These are phyloP conservation scores for Fusarium redolens DNA, from an alignment of 2,329 filamentous ascomycete species.

Conservation along the genomic window DNA sequence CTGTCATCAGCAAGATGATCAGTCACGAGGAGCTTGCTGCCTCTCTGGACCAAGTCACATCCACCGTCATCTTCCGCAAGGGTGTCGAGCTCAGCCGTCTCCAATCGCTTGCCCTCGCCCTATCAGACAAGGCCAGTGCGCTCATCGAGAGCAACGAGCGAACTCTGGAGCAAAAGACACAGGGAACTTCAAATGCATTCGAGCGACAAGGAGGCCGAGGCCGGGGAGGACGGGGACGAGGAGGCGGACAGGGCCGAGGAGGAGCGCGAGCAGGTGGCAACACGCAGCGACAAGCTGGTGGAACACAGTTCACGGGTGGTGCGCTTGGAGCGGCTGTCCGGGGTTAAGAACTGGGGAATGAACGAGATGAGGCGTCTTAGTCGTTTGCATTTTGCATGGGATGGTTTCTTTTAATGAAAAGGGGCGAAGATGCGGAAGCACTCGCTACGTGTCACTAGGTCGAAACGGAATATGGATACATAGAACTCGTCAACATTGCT, in stretches of 20 bases:
- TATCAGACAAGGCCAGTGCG: slow-evolving; percentile 95
- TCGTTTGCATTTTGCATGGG: slow-evolving; percentile 51
- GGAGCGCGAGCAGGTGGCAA: slow-evolving; percentile 69
- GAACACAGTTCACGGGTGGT: slow-evolving; percentile 85
- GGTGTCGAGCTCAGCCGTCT: slow-evolving; percentile 96
- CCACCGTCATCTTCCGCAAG: slow-evolving; percentile 98
- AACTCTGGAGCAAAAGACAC: slow-evolving; percentile 95
- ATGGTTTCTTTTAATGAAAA: slow-evolving; percentile 51
- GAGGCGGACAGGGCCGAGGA: slow-evolving; percentile 70
- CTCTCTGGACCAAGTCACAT: slow-evolving; percentile 96
- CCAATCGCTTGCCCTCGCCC: slow-evolving; percentile 91
- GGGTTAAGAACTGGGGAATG: slow-evolving; percentile 57
- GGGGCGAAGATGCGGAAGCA: slow-evolving; percentile 50
- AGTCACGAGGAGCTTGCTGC: slow-evolving; percentile 97
- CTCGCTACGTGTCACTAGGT: slow-evolving; percentile 50
- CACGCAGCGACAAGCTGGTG: slow-evolving; percentile 74
- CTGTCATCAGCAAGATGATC: slow-evolving; percentile 99
- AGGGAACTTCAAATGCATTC: slow-evolving; percentile 94
- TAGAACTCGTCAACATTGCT: slow-evolving; percentile 44
- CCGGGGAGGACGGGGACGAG: slow-evolving; percentile 72
- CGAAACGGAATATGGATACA: slow-evolving; percentile 49
- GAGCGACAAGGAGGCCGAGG: slow-evolving; percentile 88
- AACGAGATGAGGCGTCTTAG: slow-evolving; percentile 49
- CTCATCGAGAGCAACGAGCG: slow-evolving; percentile 98
- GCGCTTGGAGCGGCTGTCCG: slow-evolving; percentile 77